Base-by-base conservation (phyloP, 2,329 filamentous ascomycete genomes). In the Phyllosticta citriasiana region DNA sequence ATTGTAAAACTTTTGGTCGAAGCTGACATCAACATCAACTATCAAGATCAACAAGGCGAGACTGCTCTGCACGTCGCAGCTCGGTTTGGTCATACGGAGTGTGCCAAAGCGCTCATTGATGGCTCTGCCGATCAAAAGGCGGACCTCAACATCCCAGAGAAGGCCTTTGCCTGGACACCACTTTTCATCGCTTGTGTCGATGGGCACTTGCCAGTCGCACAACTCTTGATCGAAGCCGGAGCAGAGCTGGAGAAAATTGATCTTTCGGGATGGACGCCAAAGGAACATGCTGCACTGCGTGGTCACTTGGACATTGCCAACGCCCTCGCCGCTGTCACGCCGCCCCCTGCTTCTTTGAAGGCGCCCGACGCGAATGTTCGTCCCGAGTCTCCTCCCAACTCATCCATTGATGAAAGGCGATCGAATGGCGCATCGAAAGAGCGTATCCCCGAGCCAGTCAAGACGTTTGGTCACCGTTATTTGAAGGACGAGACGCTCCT, bases 381-480 rank as follows among this genome's bases (percentile, higher is more conserved):
- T 3, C 71, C 74, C 16, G 69, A 76, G 1, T 77, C 78, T 2
- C 75, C 79, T 1, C 75, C 80, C 1, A 82, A 83, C 30, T 74
- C 74, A 7, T 91, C 88, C 0, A 80, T 80, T 3, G 78, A 78
- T 53, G 78, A 80, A 58, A 72, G 77, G 51, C 73, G 74, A 30
- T 74, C 72, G 10, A 73, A 73, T 55, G 67, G 64, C 47, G 63
- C 75, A 60, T 68, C 73, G 8, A 74, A 77, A 61, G 74, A 78
- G 57, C 80, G 85, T 57, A 76, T 81, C 6, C 78, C 86, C 2
- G 91, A 97, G 65, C 88, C 92, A 4, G 84, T 97, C 65, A 97
- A 97, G 75, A 89, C 91, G 1, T 99, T 97, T 73, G 94, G 94
- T 61, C 94, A 99, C 78, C 86, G 93, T 59, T 99, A 97, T 74